A percentile compares a stretch with the other conserved stretches of the same genome.
Evolutionary conservation across 331 rosid genomes (phyloP).

Genomic region (Telfairia occidentalis): DNA sequence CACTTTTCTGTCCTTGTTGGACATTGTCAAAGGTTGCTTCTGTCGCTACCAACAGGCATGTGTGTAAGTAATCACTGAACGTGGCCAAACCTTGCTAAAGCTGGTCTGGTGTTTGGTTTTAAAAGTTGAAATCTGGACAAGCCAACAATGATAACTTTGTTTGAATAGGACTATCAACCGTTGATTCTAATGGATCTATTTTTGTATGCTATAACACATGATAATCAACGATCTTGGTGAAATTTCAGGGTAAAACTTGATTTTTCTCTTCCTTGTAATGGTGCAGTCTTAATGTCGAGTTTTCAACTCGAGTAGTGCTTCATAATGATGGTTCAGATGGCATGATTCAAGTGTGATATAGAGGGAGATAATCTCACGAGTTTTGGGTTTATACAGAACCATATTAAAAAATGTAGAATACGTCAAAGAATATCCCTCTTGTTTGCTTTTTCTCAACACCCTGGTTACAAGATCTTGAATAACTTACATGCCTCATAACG

Average conservation of each 20-base stretch:
- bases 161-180: no score
- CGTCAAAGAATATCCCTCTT: not conserved
- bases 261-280: no score
- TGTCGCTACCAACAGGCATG: constrained; percentile 65
- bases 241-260: no score
- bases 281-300: no score
- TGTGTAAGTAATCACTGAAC: constrained; percentile 48
- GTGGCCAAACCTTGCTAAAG: not conserved
- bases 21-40: constrained; percentile 76
- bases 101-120: no score
- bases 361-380: not conserved
- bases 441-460: not conserved
- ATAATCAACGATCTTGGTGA: no score
- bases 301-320: not conserved
- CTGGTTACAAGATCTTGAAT: not conserved
- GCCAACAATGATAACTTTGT: not conserved
- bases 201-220: no score
- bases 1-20: constrained; percentile 87
- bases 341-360: not conserved
- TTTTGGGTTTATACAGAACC: not conserved
- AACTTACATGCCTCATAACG: not conserved
- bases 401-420: not conserved
- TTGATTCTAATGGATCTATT: no score
- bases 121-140: not conserved
- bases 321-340: not conserved